These are phyloP conservation scores for Funneliformis caledonium DNA, from an alignment of 371 early-diverging fungal species.

Conservation along the genomic window DNA sequence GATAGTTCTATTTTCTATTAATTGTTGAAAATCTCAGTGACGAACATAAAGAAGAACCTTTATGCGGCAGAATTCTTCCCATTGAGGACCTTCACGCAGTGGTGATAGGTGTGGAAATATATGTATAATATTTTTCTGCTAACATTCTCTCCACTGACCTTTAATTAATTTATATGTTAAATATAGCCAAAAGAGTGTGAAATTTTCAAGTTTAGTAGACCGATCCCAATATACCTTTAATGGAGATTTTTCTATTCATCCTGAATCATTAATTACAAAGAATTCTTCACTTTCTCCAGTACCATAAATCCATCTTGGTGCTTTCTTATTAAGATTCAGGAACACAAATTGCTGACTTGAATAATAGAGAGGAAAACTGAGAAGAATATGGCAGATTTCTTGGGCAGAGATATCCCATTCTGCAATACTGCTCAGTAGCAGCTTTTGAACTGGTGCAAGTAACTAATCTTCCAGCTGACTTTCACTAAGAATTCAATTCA, in stretches of 20 bases:
- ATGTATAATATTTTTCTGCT: neutral
- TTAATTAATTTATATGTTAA: neutral
- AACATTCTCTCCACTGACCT: neutral
- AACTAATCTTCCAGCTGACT: neutral
- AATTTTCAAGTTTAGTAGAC: neutral
- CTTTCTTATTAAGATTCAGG: slow-evolving; percentile 8
- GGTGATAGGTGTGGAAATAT: too few relatives aligned
- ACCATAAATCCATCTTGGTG: neutral
- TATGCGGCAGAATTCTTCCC: too few relatives aligned
- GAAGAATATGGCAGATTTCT: neutral
- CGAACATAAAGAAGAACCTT: too few relatives aligned
- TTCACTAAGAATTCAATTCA: neutral
- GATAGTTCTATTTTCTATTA: neutral
- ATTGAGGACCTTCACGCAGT: too few relatives aligned
- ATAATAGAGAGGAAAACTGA: neutral
- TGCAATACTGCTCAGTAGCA: neutral
- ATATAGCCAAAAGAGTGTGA: neutral
- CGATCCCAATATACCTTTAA: neutral
- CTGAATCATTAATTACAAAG: neutral
- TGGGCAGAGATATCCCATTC: too few relatives aligned
- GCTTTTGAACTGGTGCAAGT: neutral
- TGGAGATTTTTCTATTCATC: neutral
- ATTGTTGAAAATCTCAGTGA: neutral
- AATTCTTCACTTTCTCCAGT: neutral
- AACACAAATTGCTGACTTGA: too few relatives aligned